These are phyloP conservation scores for Talaromyces marneffei DNA, from an alignment of 2,329 filamentous ascomycete species.

Conservation along the genomic window DNA sequence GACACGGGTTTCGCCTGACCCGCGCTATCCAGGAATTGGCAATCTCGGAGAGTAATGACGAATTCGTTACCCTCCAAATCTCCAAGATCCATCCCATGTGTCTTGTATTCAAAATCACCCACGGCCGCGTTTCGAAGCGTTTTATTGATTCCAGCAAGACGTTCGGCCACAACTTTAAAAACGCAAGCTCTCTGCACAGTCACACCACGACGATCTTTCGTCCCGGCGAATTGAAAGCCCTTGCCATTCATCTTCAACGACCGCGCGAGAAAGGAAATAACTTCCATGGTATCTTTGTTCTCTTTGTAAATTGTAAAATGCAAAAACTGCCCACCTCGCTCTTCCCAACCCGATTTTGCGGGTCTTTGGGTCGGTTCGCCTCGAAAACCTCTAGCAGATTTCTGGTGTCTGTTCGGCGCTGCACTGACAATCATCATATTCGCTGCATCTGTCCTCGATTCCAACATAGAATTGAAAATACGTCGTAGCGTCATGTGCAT, in stretches of 20 bases:
- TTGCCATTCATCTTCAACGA: constrained; percentile 64
- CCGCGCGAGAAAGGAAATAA: constrained; percentile 68
- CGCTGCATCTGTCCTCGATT: constrained; percentile 69
- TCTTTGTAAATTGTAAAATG: constrained; percentile 95
- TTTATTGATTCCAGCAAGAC: constrained; percentile 59
- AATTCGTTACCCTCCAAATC: constrained; percentile 89
- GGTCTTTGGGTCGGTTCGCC: constrained; percentile 26
- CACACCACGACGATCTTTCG: constrained; percentile 82
- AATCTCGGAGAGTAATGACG: constrained; percentile 82
- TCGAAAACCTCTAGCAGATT: constrained; percentile 28
- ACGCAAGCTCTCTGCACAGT: constrained; percentile 77
- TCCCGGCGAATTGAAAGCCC: constrained; percentile 75
- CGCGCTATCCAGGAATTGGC: constrained; percentile 52
- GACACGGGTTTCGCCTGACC: constrained; percentile 42
- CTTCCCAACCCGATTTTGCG: constrained; percentile 55
- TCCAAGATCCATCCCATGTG: constrained; percentile 69
- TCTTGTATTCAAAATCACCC: constrained; percentile 75
- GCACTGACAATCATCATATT: constrained; percentile 59
- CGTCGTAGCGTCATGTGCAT: constrained; percentile 65
- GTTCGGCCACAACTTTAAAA: constrained; percentile 54
- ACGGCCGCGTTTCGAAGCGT: constrained; percentile 57
- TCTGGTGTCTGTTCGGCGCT: constrained; percentile 30
- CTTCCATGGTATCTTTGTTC: constrained; percentile 95
- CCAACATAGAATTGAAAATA: constrained; percentile 71
- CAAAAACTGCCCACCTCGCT: constrained; percentile 70